Percentiles rank a stretch among this genome's conserved stretches.
These are phyloP conservation scores for Kodamaea kaohsiungensis DNA, from an alignment of 805 yeast species.

Conservation along the genomic window DNA sequence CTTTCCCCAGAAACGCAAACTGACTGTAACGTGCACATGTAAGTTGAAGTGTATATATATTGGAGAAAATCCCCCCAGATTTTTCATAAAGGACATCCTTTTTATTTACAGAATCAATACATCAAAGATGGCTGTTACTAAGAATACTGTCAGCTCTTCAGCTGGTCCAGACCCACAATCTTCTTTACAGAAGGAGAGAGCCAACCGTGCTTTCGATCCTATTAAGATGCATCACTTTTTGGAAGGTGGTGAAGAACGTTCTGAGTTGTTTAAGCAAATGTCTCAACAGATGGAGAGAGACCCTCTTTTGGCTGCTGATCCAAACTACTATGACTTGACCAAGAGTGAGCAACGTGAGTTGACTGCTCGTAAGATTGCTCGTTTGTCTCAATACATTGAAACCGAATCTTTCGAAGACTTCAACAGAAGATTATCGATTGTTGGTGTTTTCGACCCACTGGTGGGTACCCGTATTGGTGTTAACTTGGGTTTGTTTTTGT, in stretches of 20 bases:
- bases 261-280: constrained; percentile 48
- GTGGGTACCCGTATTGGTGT: constrained; percentile 83
- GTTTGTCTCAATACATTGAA: constrained; percentile 64
- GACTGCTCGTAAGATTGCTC: constrained; percentile 60
- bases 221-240: constrained; percentile 51
- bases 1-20: constrained; percentile 5
- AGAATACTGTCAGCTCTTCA: constrained; percentile 11
- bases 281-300: constrained; percentile 65
- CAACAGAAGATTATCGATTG: constrained; percentile 57
- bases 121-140: constrained; percentile 10
- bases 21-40: constrained; percentile 10
- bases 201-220: constrained; percentile 36
- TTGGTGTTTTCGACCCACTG: constrained; percentile 75
- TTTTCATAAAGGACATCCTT: background rate
- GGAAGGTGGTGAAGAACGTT: constrained; percentile 52
- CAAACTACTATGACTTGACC: constrained; percentile 57
- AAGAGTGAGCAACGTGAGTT: constrained; percentile 59
- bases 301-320: constrained; percentile 58
- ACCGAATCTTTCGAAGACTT: constrained; percentile 44
- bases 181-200: constrained; percentile 46
- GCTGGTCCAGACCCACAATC: constrained; percentile 33
- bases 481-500: constrained; percentile 81
- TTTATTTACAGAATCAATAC: background rate
- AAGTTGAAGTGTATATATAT: constrained; percentile 6
- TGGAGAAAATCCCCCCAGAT: constrained; percentile 3